Percentiles rank a stretch among this genome's conserved stretches.
phyloP scores from a whole-genome alignment of 169 alveolate species.

The Cyclospora cayetanensis region DNA sequence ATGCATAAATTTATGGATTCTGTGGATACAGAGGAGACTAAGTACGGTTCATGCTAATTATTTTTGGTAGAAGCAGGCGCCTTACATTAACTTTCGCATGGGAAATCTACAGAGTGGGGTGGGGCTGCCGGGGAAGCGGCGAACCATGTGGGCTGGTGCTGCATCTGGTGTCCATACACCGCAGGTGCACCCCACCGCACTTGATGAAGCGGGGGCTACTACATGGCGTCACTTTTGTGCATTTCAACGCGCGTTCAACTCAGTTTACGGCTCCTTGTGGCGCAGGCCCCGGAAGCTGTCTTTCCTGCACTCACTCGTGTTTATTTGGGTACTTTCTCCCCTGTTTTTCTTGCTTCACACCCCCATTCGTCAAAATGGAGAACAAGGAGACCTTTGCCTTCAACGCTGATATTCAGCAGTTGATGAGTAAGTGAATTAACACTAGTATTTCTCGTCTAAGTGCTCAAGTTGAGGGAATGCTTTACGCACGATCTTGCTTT shows the following conservation, averaged over 20 bases:
- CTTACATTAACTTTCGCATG: no score
- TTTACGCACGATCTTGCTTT: neutral
- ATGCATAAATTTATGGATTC: no score
- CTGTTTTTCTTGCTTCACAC: no score
- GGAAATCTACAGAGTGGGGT: no score
- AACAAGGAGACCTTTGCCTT: slow-evolving; percentile 96
- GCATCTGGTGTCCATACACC: neutral
- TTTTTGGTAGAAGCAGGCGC: no score
- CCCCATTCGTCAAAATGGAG: slow-evolving; percentile 72
- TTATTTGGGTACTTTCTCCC: neutral
- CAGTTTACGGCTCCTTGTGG: slow-evolving; percentile 42
- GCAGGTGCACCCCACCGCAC: slow-evolving; percentile 64
- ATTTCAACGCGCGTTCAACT: neutral
- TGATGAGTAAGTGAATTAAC: slow-evolving; percentile 94
- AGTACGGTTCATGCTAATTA: no score
- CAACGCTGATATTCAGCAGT: slow-evolving; percentile 98
- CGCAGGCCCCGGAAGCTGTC: slow-evolving; percentile 61
- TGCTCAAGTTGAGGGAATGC: no score
- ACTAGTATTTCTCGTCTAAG: neutral
- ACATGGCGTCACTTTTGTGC: slow-evolving; percentile 26
- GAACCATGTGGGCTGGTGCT: neutral
- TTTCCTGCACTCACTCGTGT: neutral
- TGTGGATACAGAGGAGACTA: no score
- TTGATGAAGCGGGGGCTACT: neutral
- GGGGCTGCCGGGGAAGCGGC: slow-evolving; percentile 37